Base-by-base conservation (phyloP, 208 protist species). In the Naegleria fowleri region DNA sequence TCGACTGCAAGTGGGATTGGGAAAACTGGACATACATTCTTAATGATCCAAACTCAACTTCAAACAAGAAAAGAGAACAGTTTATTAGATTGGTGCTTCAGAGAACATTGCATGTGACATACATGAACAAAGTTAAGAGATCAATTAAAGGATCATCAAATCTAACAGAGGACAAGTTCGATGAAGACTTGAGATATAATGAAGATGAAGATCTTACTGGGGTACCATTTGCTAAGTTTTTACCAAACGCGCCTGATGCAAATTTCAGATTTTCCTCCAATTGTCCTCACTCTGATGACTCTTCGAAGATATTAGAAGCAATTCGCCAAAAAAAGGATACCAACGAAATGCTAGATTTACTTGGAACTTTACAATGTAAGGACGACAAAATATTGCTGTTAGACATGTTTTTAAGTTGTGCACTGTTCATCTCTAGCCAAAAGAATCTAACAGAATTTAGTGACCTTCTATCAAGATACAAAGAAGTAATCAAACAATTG, bases 1-100 rank as follows among this genome's bases (percentile, higher is more conserved):
- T 79, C 29, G 67, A 79, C n/a, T 79, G 67, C n/a, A 79, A 79
- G n/a, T 79, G 67, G 67, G 13, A 25, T 79, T 79, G 67, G 67
- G 29, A 79, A 7, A 79, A 79, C 0, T 79, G 67, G 67, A 9
- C 25, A 36, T 79, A 36, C 29, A 79, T 79, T 79, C n/a, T 79
- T 6, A 36, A 36, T 79, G 29, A 79, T 79, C 29, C 16, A 0
- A 33, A 36, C n/a, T 79, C 25, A 79, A 36, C 67, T 9, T 4
- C 25, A 7, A 79, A 79, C n/a, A 79, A 79, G 67, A 79, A 33
- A 79, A 29, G 67, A 13, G 29, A 36, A 1, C 67, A 79, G 2
- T 79, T 79, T 79, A 79, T 79, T 36, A 79, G 29, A 79, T 36
- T 79, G 29, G 67, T 79, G 9, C 67, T 79, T 33, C 67, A 79